Conservation (phyloP, 2,329 filamentous ascomycete species). For the Colletotrichum echinochloae region DNA sequence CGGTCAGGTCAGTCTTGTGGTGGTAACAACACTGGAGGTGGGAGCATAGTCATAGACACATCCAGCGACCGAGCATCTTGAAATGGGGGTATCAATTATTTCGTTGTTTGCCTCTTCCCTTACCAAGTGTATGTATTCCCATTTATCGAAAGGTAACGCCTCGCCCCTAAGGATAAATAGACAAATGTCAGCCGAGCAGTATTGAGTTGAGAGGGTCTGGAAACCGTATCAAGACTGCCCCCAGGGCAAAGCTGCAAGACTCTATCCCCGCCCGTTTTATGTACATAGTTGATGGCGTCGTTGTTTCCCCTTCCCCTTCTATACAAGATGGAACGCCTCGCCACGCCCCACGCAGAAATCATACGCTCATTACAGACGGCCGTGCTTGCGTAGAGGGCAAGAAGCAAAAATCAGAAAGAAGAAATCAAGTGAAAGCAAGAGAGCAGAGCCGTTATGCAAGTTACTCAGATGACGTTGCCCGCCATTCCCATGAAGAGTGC, state of each 20-base stretch:
- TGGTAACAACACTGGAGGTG: background rate
- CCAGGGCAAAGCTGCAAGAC: background rate
- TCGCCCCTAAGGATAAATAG: constrained; percentile 1
- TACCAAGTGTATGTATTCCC: constrained; percentile 13
- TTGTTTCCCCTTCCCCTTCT: constrained; percentile 8
- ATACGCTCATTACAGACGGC: constrained; percentile 35
- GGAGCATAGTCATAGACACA: background rate
- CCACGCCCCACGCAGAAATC: constrained; percentile 25
- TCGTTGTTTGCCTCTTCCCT: constrained; percentile 20
- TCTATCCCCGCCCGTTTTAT: constrained; percentile 15
- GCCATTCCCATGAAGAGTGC: constrained; percentile 96
- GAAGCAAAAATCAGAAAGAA: constrained; percentile 24
- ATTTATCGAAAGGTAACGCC: constrained; percentile 26
- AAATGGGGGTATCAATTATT: constrained; percentile 39
- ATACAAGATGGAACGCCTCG: constrained; percentile 25
- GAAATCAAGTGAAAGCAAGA: constrained; percentile 17
- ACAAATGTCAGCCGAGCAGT: background rate
- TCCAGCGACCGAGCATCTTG: background rate
- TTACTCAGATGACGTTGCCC: constrained; percentile 73
- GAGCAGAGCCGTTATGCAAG: background rate
- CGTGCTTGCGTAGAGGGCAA: constrained; percentile 16
- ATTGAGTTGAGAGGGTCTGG: background rate
- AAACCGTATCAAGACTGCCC: background rate
- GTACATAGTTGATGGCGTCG: constrained; percentile 18
- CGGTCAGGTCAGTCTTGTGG: background rate